These are phyloP conservation scores for Alternaria novae-zelandiae DNA, from an alignment of 2,329 filamentous ascomycete species.

Conservation along the genomic window DNA sequence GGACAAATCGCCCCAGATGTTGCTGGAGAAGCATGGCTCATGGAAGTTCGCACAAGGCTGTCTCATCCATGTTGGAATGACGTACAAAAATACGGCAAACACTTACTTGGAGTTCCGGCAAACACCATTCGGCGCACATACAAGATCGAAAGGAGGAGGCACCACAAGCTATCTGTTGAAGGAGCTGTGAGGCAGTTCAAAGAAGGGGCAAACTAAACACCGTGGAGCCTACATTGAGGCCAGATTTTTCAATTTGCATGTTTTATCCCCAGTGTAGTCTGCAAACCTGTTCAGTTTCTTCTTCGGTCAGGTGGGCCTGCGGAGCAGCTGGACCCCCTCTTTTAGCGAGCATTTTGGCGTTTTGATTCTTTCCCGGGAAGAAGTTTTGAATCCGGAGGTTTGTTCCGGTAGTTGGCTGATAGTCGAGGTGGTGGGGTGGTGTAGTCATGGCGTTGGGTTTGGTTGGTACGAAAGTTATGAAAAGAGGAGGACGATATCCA, in stretches of 20 bases:
- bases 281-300: not conserved
- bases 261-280: not conserved
- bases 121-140: not conserved
- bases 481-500: conserved; percentile 28
- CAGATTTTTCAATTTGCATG: not conserved
- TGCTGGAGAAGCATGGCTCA: not conserved
- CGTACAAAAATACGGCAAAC: not conserved
- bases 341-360: conserved; percentile 46
- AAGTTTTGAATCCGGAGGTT: conserved; percentile 20
- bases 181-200: not conserved
- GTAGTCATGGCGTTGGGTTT: conserved; percentile 23
- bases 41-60: not conserved
- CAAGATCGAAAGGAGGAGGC: not conserved
- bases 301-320: not conserved
- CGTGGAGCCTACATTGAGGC: not conserved
- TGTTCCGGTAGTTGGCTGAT: conserved; percentile 15
- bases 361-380: conserved; percentile 25
- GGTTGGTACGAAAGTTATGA: conserved; percentile 13
- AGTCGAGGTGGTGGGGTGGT: not conserved
- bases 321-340: conserved; percentile 28
- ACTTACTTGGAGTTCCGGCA: not conserved
- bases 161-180: not conserved
- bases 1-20: not conserved
- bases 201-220: not conserved
- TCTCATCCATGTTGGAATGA: not conserved